Evolutionary conservation across 1,139 yeast genomes (phyloP), one percentile per base, ranked within the genome.

Genomic region (Hansenula lynferdii): DNA sequence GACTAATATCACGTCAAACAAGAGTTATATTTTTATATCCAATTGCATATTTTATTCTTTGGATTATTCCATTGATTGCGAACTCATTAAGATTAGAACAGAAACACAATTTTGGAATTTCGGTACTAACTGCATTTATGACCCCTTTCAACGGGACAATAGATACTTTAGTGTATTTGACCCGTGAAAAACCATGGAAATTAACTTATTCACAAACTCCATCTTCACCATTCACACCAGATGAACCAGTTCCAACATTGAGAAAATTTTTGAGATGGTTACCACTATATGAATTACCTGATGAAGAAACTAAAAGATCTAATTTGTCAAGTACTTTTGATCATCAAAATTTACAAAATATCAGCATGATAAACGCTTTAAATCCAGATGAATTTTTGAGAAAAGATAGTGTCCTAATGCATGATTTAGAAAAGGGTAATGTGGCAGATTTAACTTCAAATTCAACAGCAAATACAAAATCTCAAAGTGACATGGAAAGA

Each of bases 11-110:
- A 53, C 80, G 80, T 43, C 96, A 87, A 60, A 79, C 86, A 73
- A 80, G 80, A 49, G 71, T 84, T 16, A 82, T 89, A 36, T 86
- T 89, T 58, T 70, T 89, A 30, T 89, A 89, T 57, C 97, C 97
- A 2, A 65, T 83, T 30, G 85, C 95, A 1, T 89, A 86, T 58
- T 69, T 85, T 40, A 67, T 85, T 30, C 62, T 87, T 35, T 87
- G 96, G 96, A 57, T 82, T 14, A 81, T 85, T 48, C 96, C 96
- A 1, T 75, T 86, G 45, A 72, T 82, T n/a, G 70, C 79, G 29
- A 85, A 83, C 53, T 67, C 78, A 35, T 69, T 85, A 8, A 83
- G 77, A 47, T 53, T 65, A 36, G 45, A 47, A 3, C 70, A 66
- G 44, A 70, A 72, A 1, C 79, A 83, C 0, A 68, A 78, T 8